Evolutionary conservation across 768 basidiomycete genomes (phyloP).

Genomic region (Chlorophyllum brunneum): DNA sequence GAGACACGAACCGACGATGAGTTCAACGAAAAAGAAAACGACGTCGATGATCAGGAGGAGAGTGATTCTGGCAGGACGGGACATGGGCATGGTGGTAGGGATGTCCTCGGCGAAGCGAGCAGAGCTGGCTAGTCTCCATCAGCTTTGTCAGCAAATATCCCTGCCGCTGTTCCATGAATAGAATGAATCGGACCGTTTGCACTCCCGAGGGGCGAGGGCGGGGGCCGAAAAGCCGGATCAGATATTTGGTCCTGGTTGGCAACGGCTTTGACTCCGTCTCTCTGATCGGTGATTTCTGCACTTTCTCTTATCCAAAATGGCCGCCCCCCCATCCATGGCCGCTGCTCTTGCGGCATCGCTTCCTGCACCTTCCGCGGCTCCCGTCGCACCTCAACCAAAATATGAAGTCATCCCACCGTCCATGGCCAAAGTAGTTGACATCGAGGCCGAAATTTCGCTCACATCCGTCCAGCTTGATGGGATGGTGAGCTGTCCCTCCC

Average conservation of each 20-base stretch:
- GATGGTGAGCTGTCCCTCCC: conserved; percentile 50
- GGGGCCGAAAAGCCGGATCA: too few relatives aligned
- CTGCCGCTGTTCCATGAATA: too few relatives aligned
- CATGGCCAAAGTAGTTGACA: conserved; percentile 91
- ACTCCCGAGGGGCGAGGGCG: too few relatives aligned
- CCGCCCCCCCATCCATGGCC: conserved; percentile 80
- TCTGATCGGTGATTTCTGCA: background rate
- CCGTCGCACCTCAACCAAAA: conserved; percentile 58
- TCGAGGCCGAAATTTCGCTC: conserved; percentile 85
- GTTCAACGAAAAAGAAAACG: conserved; percentile 82
- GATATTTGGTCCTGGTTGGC: conserved; percentile 30
- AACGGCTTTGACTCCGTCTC: background rate
- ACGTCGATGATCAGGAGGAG: conserved; percentile 82
- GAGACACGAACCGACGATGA: conserved; percentile 60
- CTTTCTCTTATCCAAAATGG: conserved; percentile 38
- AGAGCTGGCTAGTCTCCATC: background rate
- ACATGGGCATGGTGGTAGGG: conserved; percentile 34
- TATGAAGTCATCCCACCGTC: conserved; percentile 89
- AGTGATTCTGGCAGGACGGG: conserved; percentile 71
- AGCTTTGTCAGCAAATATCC: conserved; percentile 7
- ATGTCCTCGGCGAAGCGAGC: conserved; percentile 1
- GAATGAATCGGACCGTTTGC: too few relatives aligned
- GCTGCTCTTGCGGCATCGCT: conserved; percentile 85
- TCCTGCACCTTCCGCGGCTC: conserved; percentile 59
- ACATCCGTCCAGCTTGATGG: conserved; percentile 81